A percentile compares a stretch with the other conserved stretches of the same genome.
Conservation (phyloP, 2,329 filamentous ascomycete species). For the Epichloe aotearoae region DNA sequence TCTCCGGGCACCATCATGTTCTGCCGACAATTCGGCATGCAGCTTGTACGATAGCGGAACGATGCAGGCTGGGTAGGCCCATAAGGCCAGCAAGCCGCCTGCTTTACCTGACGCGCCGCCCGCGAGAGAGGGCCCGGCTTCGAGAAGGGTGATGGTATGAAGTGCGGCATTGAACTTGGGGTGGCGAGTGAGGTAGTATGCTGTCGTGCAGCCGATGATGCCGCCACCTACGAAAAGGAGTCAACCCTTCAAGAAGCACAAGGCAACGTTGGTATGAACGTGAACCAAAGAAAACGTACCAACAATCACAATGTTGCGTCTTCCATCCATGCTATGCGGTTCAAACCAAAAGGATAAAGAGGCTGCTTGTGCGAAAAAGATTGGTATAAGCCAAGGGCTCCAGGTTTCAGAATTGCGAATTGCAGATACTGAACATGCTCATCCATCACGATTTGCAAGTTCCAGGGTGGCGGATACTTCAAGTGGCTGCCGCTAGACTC, state of each 20-base stretch:
- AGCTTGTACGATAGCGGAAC: conserved; percentile 77
- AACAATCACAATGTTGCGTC: conserved; percentile 37
- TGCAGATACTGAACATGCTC: no score
- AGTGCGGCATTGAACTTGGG: conserved; percentile 60
- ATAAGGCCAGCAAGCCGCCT: conserved; percentile 76
- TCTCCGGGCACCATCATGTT: conserved; percentile 61
- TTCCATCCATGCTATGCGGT: conserved; percentile 18
- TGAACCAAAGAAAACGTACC: conserved; percentile 19
- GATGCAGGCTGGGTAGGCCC: conserved; percentile 78
- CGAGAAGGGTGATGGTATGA: conserved; percentile 73
- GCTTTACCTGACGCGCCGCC: conserved; percentile 92
- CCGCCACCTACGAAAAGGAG: conserved; percentile 52
- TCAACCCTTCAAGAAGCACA: background rate
- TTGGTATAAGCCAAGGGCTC: no score
- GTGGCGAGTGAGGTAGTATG: conserved; percentile 83
- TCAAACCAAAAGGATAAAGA: no score
- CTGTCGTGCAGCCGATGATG: conserved; percentile 82
- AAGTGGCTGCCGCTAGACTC: background rate
- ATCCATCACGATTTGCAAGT: no score
- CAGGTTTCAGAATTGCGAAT: no score
- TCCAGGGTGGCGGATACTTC: background rate
- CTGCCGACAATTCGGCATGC: conserved; percentile 70
- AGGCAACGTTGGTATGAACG: conserved; percentile 1
- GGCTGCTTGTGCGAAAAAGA: no score
- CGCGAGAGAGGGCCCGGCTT: conserved; percentile 70